phyloP scores from a whole-genome alignment of 2,329 filamentous ascomycete species.

The Hypoxylon sp. region DNA sequence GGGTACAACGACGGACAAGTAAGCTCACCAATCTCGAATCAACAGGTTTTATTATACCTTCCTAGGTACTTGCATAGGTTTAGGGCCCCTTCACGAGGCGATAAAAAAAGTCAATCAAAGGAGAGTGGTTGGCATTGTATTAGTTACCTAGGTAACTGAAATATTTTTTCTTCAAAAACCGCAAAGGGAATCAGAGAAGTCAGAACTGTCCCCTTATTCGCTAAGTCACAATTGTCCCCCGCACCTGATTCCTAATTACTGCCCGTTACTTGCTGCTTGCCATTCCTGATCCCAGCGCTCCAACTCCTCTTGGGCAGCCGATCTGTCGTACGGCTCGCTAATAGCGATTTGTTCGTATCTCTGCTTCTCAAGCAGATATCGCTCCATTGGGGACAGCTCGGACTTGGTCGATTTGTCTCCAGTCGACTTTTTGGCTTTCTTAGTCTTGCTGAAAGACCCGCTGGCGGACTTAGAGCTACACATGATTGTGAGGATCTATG shows the following conservation, averaged over 20 bases:
- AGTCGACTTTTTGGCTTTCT: slow-evolving; percentile 8
- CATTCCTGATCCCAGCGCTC: slow-evolving; percentile 21
- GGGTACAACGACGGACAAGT: background rate
- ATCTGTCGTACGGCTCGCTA: slow-evolving; percentile 1
- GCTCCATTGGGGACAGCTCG: background rate
- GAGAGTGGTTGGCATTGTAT: background rate
- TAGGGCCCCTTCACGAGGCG: background rate
- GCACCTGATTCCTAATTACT: background rate
- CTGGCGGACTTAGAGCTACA: slow-evolving; percentile 3
- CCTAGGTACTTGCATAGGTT: background rate
- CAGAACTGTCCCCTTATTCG: background rate
- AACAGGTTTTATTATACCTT: background rate
- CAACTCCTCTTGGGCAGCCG: background rate
- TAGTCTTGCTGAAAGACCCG: slow-evolving; percentile 15
- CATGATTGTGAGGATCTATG: slow-evolving; percentile 13
- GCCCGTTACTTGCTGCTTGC: slow-evolving; percentile 22
- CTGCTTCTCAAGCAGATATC: slow-evolving; percentile 14
- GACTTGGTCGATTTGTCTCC: background rate
- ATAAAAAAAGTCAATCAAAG: background rate
- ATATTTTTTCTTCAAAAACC: too few relatives aligned
- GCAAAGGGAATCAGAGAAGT: background rate
- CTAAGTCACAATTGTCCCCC: background rate
- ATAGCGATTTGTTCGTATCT: slow-evolving; percentile 29
- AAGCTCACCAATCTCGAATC: background rate
- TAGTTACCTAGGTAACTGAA: too few relatives aligned